Evolutionary conservation across 1,284 basidiomycete species (phyloP).

Genomic region (Pyrrhoderma lamaoense): DNA sequence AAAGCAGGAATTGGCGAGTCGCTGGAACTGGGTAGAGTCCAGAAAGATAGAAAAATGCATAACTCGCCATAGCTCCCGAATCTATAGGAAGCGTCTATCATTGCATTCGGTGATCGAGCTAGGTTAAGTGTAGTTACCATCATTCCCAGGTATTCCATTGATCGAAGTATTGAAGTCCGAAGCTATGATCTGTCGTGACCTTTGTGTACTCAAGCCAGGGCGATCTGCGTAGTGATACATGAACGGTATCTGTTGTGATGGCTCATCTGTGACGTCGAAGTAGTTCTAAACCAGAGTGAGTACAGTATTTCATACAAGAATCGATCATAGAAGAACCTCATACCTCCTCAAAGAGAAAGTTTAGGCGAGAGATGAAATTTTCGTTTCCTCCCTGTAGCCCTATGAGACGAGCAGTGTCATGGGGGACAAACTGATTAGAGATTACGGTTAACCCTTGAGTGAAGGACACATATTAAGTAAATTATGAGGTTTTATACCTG

Average conservation of each 20-base stretch:
- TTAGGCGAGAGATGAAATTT: slow-evolving; percentile 45
- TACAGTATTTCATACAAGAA: not conserved
- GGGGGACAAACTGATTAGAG: slow-evolving; percentile 43
- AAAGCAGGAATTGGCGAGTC: slow-evolving; percentile 50
- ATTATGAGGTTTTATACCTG: slow-evolving; percentile 29
- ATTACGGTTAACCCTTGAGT: not conserved
- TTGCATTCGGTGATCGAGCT: slow-evolving; percentile 1
- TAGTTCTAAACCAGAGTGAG: slow-evolving; percentile 30
- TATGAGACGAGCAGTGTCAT: slow-evolving; percentile 54
- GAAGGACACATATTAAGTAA: not conserved
- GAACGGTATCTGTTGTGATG: slow-evolving; percentile 55
- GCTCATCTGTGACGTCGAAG: slow-evolving; percentile 52
- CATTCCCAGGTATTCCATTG: slow-evolving; percentile 53
- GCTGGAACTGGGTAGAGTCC: slow-evolving; percentile 58
- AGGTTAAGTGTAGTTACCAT: slow-evolving; percentile 35
- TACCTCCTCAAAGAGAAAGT: slow-evolving; percentile 49
- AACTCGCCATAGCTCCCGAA: slow-evolving; percentile 62
- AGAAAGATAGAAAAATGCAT: slow-evolving; percentile 50
- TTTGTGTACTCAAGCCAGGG: slow-evolving; percentile 49
- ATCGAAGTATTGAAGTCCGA: slow-evolving; percentile 48
- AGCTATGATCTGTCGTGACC: slow-evolving; percentile 47
- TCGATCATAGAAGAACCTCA: slow-evolving; percentile 2
- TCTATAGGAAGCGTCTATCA: not conserved
- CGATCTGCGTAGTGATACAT: slow-evolving; percentile 59
- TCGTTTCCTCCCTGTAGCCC: slow-evolving; percentile 48